Base-by-base conservation (phyloP, 306 rosid species). In the Biancaea sappan region DNA sequence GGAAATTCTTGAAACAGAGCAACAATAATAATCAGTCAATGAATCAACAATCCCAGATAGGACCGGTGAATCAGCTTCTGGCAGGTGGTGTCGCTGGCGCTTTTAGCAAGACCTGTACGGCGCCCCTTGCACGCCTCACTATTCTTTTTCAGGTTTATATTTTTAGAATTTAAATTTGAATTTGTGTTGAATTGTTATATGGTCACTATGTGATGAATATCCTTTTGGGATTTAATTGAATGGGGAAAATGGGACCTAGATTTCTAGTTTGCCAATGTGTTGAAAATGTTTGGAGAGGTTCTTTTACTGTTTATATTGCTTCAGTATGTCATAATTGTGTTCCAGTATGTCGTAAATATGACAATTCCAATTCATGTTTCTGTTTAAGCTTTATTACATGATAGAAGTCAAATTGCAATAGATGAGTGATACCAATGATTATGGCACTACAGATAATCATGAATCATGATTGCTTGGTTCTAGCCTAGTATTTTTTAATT, bases 11-110 rank as follows among this genome's bases (percentile, higher is more conserved):
- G 50, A 83, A 77, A 53, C 80, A 74, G 71, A 68, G n/a, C 18
- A 72, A 72, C 75, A 80, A 72, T 19, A 10, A 52, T 26, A 80
- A 84, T 48, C 77, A 53, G 32, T 44, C 88, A 8, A 19, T 76
- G 19, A 84, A 82, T 28, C 82, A 79, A 25, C 85, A 76, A 26
- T 37, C 90, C 14, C 86, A 83, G 83, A 67, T 79, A 29, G 90
- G 92, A 41, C 74, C 90, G 21, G 79, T 85, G 44, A 73, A 77
- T 48, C 84, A 86, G 70, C 89, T 88, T 62, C 79, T 88, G 0
- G 88, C 90, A 9, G 90, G 90, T 12, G 92, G 92, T 18, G 73
- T 88, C 4, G 90, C 92, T 8, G 92, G 92, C 26, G 92, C 92
- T 31, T 88, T 88, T 43, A 79, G 92, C 78, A 88, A 88, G 80